Conservation (phyloP, 2,329 filamentous ascomycete species). For the Ascochyta viciae-villosae region DNA sequence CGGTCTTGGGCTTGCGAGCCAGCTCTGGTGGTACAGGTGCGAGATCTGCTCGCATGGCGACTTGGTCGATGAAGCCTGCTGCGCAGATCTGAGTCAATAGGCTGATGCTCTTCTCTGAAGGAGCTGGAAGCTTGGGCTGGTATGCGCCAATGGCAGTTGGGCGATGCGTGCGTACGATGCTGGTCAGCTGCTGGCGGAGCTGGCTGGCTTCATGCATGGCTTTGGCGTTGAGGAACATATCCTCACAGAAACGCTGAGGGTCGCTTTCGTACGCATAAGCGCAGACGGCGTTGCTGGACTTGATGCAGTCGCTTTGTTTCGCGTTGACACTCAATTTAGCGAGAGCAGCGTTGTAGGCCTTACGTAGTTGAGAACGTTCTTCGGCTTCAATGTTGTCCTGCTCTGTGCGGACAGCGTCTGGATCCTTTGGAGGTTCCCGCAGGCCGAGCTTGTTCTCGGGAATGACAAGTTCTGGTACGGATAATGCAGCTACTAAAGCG, state of each 20-base stretch:
- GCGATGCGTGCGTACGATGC: conserved; percentile 78
- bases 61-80: conserved; percentile 90
- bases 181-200: conserved; percentile 81
- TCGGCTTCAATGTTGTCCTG: conserved; percentile 76
- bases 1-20: conserved; percentile 74
- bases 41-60: conserved; percentile 91
- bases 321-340: conserved; percentile 78
- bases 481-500: conserved; percentile 85
- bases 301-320: conserved; percentile 84
- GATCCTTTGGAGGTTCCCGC: conserved; percentile 54
- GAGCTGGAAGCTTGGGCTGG: conserved; percentile 61
- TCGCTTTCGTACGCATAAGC: conserved; percentile 67
- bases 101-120: conserved; percentile 70
- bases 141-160: conserved; percentile 54
- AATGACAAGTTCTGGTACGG: conserved; percentile 86
- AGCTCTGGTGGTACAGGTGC: conserved; percentile 67
- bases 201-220: conserved; percentile 85
- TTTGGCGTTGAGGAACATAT: conserved; percentile 87
- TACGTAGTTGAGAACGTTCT: conserved; percentile 69
- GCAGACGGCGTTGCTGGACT: conserved; percentile 85
- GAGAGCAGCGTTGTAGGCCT: conserved; percentile 74
- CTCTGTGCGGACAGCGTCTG: conserved; percentile 61
- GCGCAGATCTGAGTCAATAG: conserved; percentile 91
- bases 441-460: conserved; percentile 80
- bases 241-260: conserved; percentile 75